Percentiles rank a stretch among this genome's conserved stretches.
Evolutionary conservation across 768 basidiomycete species (phyloP).

Genomic region (Clitopilus hobsonii): DNA sequence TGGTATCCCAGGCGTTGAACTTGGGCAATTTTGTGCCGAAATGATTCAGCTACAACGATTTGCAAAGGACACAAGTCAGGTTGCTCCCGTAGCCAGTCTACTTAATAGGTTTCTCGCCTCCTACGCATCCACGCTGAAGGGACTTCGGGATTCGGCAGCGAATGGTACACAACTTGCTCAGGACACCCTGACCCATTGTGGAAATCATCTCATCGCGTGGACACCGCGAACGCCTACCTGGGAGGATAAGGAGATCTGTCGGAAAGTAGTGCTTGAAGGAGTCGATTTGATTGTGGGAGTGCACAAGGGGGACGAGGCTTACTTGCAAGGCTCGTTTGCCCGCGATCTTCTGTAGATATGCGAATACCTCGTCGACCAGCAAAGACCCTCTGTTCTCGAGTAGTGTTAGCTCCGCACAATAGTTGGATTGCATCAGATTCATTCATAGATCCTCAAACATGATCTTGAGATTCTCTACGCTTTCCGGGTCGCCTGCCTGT

Average conservation of each 20-base stretch:
- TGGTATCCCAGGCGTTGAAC: slow-evolving; percentile 52
- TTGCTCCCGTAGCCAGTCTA: slow-evolving; percentile 9
- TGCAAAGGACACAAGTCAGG: slow-evolving; percentile 21
- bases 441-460: slow-evolving; percentile 57
- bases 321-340: neutral
- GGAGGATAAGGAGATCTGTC: slow-evolving; percentile 42
- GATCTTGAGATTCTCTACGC: slow-evolving; percentile 76
- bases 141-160: neutral
- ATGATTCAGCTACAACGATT: slow-evolving; percentile 46
- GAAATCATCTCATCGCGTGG: slow-evolving; percentile 48
- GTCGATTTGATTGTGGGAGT: slow-evolving; percentile 34
- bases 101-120: slow-evolving; percentile 37
- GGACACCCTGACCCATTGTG: slow-evolving; percentile 41
- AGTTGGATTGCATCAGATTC: too few relatives aligned
- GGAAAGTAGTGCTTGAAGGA: slow-evolving; percentile 47
- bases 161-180: slow-evolving; percentile 21
- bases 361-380: too few relatives aligned
- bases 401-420: too few relatives aligned
- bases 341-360: neutral
- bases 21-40: slow-evolving; percentile 65
- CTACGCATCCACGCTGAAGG: slow-evolving; percentile 20
- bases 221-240: slow-evolving; percentile 46
- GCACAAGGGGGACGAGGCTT: slow-evolving; percentile 16
- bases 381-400: too few relatives aligned
- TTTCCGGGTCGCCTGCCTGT: slow-evolving; percentile 56